Evolutionary conservation across 305 asterid genomes (phyloP).

Genomic region (Fraxinus sp.): DNA sequence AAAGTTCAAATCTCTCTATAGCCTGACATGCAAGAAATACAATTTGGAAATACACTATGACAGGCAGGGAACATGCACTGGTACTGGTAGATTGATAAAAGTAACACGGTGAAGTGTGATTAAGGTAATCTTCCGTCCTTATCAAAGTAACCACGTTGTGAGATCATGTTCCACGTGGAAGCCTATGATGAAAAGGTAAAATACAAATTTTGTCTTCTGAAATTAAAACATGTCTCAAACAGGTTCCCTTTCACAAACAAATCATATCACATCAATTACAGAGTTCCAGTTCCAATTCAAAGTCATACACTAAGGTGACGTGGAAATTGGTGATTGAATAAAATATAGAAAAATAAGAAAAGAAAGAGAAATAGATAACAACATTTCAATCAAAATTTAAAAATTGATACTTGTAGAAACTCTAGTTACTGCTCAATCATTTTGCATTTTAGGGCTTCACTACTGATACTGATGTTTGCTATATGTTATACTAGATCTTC

Average conservation of each 20-base stretch:
- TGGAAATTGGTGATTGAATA: neutral
- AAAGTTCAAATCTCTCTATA: conserved; percentile 17
- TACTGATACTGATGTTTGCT: neutral
- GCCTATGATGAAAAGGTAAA: neutral
- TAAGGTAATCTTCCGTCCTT: neutral
- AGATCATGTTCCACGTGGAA: neutral
- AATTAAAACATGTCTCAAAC: neutral
- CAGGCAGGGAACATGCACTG: neutral
- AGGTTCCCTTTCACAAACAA: neutral
- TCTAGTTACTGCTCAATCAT: neutral
- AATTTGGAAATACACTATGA: conserved; percentile 1
- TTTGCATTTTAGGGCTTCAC: neutral
- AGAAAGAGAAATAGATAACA: neutral
- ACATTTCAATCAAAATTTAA: neutral
- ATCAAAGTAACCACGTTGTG: neutral
- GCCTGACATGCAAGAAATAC: conserved; percentile 14
- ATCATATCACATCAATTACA: neutral
- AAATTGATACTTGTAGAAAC: neutral
- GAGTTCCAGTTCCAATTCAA: neutral
- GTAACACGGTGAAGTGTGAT: neutral
- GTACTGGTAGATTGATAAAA: neutral
- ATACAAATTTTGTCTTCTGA: neutral
- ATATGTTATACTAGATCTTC: neutral
- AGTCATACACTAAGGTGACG: neutral
- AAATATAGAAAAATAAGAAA: neutral